phyloP scores from a whole-genome alignment of 176 grass and related monocot genomes.

The Poa annua region DNA sequence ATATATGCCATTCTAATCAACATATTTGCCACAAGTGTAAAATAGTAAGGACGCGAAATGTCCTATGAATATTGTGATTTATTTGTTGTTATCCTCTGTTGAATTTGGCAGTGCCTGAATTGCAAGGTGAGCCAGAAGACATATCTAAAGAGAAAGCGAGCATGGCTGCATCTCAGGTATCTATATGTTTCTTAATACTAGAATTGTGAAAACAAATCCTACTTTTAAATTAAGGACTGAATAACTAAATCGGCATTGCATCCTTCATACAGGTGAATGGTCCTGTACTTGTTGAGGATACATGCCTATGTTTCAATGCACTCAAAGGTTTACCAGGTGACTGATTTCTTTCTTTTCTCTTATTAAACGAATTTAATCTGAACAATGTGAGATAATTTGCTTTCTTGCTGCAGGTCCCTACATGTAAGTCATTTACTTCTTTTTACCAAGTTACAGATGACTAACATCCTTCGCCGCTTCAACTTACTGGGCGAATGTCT shows the following conservation, averaged over 20 bases:
- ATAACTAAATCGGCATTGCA: slow-evolving; percentile 25
- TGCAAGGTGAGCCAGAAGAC: slow-evolving; percentile 94
- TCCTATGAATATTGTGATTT: neutral
- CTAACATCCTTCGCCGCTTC: slow-evolving; percentile 21
- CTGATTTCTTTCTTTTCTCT: slow-evolving; percentile 27
- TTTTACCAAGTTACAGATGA: slow-evolving; percentile 23
- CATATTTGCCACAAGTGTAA: too few species aligned
- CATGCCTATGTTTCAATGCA: slow-evolving; percentile 97
- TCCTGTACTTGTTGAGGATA: slow-evolving; percentile 94
- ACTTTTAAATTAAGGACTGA: neutral
- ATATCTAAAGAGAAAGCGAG: slow-evolving; percentile 98
- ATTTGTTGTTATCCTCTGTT: slow-evolving; percentile 1
- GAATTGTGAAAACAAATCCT: neutral
- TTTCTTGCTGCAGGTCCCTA: slow-evolving; percentile 77
- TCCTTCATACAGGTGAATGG: slow-evolving; percentile 71
- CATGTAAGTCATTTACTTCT: slow-evolving; percentile 73
- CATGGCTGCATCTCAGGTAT: slow-evolving; percentile 78
- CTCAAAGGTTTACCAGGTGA: slow-evolving; percentile 92
- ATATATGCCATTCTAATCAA: neutral
- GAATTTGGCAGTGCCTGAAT: slow-evolving; percentile 74
- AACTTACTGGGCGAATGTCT: slow-evolving; percentile 13
- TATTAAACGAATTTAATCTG: slow-evolving; percentile 33
- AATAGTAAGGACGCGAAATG: too few species aligned
- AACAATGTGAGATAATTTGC: slow-evolving; percentile 41
- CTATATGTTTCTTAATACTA: slow-evolving; percentile 12